Percentiles rank a stretch among this genome's conserved stretches.
Conservation (phyloP, 306 rosid species). For the Canavalia gladiata region DNA sequence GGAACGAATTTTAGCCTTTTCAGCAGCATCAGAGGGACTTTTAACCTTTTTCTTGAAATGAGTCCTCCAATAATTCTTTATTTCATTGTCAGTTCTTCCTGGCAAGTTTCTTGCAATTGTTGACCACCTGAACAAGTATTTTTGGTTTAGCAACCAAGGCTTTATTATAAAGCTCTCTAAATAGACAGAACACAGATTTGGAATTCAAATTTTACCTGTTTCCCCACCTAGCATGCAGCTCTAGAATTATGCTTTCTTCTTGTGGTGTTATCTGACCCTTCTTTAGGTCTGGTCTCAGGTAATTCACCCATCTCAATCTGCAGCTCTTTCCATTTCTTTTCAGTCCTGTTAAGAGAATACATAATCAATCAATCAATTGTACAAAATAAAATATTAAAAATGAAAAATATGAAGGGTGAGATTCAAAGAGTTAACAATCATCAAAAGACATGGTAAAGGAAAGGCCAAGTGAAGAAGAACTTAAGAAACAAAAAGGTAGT, state of each 20-base stretch:
- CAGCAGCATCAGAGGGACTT: constrained; percentile 54
- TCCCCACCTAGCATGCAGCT: constrained; percentile 98
- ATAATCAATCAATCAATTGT: constrained; percentile 12
- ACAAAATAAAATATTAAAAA: background rate
- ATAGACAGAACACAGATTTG: background rate
- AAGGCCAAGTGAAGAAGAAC: constrained; percentile 1
- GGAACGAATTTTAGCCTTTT: constrained; percentile 67
- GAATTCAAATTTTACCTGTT: constrained; percentile 70
- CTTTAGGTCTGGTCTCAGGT: constrained; percentile 82
- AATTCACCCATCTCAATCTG: constrained; percentile 93
- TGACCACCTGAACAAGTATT: constrained; percentile 73
- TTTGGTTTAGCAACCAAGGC: background rate
- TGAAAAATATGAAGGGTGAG: background rate
- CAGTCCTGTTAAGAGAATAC: constrained; percentile 57
- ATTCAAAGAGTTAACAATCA: background rate
- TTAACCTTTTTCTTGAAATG: constrained; percentile 87
- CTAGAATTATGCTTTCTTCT: constrained; percentile 88
- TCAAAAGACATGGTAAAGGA: background rate
- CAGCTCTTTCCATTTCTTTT: constrained; percentile 95
- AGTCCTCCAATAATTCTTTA: constrained; percentile 95
- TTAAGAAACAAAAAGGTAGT: constrained; percentile 10
- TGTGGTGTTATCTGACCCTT: constrained; percentile 80
- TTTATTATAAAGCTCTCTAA: background rate
- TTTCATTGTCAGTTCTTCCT: constrained; percentile 97
- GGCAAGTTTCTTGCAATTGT: constrained; percentile 95